These are phyloP conservation scores for Nitzschia sp. DNA, from an alignment of 108 stramenopile species.

Conservation along the genomic window DNA sequence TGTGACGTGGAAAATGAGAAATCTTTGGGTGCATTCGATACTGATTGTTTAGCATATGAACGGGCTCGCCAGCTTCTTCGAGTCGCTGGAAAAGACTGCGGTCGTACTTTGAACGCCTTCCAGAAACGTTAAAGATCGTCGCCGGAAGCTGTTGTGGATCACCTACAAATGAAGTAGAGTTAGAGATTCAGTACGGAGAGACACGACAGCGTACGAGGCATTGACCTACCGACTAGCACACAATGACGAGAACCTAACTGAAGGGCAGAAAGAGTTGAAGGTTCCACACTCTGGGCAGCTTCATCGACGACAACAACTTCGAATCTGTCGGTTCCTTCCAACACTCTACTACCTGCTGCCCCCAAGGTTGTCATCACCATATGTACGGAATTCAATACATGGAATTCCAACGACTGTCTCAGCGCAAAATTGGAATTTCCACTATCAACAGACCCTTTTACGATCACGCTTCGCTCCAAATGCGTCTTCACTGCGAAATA, in stretches of 20 bases:
- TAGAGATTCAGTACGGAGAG: background rate
- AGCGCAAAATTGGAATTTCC: conserved; percentile 47
- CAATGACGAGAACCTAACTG: conserved; percentile 82
- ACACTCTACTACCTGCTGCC: conserved; percentile 78
- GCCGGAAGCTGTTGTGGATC: conserved; percentile 98
- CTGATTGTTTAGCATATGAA: conserved; percentile 94
- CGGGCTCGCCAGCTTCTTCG: conserved; percentile 88
- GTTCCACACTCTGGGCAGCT: conserved; percentile 96
- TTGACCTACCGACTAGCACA: conserved; percentile 81
- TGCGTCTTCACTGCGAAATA: conserved; percentile 66
- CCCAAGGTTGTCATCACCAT: conserved; percentile 97
- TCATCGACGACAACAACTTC: conserved; percentile 98
- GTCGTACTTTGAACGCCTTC: conserved; percentile 82
- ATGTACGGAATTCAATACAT: conserved; percentile 86
- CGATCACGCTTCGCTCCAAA: conserved; percentile 64
- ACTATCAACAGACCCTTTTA: conserved; percentile 43
- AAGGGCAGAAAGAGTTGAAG: conserved; percentile 91
- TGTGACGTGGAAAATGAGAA: conserved; percentile 81
- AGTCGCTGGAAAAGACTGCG: conserved; percentile 95
- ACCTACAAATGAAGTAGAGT: background rate
- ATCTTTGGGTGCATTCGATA: conserved; percentile 94
- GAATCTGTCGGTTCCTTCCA: conserved; percentile 86
- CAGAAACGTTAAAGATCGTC: conserved; percentile 89
- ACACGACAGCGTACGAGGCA: background rate
- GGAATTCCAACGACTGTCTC: conserved; percentile 65